Percentiles rank a stretch among this genome's conserved stretches.
These are phyloP conservation scores for Hanseniaspora pseudoguilliermondii DNA, from an alignment of 805 yeast species.

Conservation along the genomic window DNA sequence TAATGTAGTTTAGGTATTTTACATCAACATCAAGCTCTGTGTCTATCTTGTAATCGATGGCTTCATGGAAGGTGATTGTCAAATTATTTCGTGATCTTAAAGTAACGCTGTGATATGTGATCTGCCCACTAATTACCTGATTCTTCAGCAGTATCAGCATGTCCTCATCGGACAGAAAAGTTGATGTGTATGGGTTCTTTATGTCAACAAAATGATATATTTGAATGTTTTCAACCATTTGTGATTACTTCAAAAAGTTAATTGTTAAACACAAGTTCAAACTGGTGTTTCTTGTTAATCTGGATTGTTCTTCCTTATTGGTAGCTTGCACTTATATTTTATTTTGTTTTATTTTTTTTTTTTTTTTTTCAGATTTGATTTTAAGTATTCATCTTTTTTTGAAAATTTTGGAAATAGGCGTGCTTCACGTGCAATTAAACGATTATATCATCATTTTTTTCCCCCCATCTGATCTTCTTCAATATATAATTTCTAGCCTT, in stretches of 20 bases:
- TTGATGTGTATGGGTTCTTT: background rate
- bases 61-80: background rate
- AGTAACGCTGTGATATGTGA: background rate
- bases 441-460: background rate
- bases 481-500: no score
- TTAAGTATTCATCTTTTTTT: no score
- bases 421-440: background rate
- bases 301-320: no score
- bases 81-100: background rate
- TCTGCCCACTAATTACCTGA: background rate
- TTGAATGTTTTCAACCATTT: background rate
- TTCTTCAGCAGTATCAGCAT: background rate
- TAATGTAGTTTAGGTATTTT: background rate
- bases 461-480: no score
- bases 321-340: no score
- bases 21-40: background rate
- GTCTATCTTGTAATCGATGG: background rate
- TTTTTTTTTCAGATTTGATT: no score
- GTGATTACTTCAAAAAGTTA: no score
- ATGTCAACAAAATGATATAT: background rate
- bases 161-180: background rate
- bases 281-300: no score
- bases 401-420: no score
- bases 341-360: no score
- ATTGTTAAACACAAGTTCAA: no score